Evolutionary conservation across 2,329 filamentous ascomycete species (phyloP).

Genomic region (Aureobasidium namibiae): DNA sequence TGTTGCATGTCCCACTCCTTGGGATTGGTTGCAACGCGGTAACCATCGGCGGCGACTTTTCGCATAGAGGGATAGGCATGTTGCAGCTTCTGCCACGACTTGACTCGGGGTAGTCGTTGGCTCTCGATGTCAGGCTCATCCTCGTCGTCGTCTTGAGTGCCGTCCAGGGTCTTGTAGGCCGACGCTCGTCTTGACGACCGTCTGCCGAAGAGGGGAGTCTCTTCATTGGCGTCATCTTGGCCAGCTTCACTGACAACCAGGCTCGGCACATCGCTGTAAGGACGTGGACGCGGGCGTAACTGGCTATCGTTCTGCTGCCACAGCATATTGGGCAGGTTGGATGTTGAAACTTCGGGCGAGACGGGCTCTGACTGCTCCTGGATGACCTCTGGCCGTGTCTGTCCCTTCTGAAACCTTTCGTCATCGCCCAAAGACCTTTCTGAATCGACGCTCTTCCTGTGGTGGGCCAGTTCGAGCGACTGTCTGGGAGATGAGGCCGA

Average conservation of each 20-base stretch:
- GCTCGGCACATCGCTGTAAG: constrained; percentile 18
- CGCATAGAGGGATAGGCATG: constrained; percentile 23
- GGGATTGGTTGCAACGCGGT: constrained; percentile 45
- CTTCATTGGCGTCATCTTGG: constrained; percentile 20
- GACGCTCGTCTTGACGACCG: neutral
- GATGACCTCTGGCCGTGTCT: constrained; percentile 22
- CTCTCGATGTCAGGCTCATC: constrained; percentile 20
- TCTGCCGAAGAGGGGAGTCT: constrained; percentile 28
- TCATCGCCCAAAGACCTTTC: constrained; percentile 9
- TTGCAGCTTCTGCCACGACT: constrained; percentile 23
- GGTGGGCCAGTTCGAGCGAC: constrained; percentile 16
- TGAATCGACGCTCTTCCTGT: constrained; percentile 8
- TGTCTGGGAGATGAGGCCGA: constrained; percentile 14
- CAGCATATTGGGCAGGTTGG: constrained; percentile 11
- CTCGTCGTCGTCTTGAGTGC: neutral
- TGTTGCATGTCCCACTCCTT: constrained; percentile 63
- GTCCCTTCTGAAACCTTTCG: constrained; percentile 10
- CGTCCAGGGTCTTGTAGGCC: constrained; percentile 10
- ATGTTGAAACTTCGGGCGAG: constrained; percentile 19
- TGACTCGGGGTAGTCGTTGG: constrained; percentile 15
- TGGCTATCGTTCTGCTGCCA: neutral
- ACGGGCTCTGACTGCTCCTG: constrained; percentile 27
- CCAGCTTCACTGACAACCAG: constrained; percentile 22
- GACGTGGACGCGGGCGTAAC: neutral
- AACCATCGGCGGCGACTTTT: constrained; percentile 13